Conservation (phyloP, 306 rosid species). For the Dalbergia cochinchinensis region DNA sequence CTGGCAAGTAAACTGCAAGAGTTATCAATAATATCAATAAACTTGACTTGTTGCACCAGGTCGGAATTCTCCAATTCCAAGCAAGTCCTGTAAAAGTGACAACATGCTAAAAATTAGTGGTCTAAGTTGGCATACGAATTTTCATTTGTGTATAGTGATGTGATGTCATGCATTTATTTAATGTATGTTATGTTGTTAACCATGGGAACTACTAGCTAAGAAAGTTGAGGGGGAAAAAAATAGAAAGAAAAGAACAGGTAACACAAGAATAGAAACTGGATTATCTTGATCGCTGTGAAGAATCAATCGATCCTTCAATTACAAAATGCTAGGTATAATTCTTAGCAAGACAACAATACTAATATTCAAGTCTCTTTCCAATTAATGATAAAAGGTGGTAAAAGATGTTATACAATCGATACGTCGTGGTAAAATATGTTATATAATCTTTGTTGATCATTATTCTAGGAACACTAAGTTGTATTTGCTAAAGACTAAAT, state of each 20-base stretch:
- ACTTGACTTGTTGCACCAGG: slow-evolving; percentile 70
- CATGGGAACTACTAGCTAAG: not conserved
- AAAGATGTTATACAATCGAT: no score
- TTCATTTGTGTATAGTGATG: not conserved
- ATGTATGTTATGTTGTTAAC: not conserved
- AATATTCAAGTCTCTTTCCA: no score
- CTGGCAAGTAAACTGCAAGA: not conserved
- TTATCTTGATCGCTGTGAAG: not conserved
- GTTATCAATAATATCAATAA: slow-evolving; percentile 43
- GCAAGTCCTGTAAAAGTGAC: slow-evolving; percentile 71
- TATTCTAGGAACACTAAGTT: no score
- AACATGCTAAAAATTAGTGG: not conserved
- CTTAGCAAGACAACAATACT: not conserved
- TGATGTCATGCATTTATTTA: slow-evolving; percentile 9
- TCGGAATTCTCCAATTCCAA: slow-evolving; percentile 94
- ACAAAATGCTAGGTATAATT: not conserved
- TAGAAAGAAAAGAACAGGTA: not conserved
- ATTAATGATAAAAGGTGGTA: no score
- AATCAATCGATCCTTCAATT: not conserved
- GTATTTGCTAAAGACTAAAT: no score
- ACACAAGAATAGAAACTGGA: not conserved
- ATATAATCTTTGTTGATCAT: no score
- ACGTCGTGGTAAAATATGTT: no score
- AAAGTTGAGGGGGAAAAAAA: not conserved
- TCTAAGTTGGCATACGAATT: slow-evolving; percentile 4